Base-by-base conservation (phyloP, 2,329 filamentous ascomycete species). In the Colletotrichum sp. region DNA sequence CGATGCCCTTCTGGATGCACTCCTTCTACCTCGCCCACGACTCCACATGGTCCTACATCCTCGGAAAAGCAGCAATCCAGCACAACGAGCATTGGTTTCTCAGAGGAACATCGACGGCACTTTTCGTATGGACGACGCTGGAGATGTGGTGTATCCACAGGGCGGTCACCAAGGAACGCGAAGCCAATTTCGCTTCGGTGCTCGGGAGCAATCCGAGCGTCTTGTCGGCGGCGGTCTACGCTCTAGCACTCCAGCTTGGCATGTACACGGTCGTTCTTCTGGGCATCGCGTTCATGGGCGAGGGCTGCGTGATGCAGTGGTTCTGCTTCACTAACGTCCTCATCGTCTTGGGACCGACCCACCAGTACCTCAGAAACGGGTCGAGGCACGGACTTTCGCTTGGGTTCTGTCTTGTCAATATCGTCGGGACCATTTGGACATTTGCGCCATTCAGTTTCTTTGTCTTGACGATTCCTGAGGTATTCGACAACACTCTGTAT, bases 1-100 rank as follows among this genome's bases (percentile, higher is more conserved):
- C 75, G 15, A 72, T 76, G 62, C 75, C 75, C 3, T 74, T 72
- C 47, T 76, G 75, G 75, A 76, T 76, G 65, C 75, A 76, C 34
- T 75, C 73, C 0, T 76, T 75, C 51, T 72, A 75, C 64, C 70
- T 76, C 12, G 75, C 75, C 18, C 75, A 76, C 75, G 75, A 76
- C 73, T 73, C 66, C 13, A 70, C 69, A 1, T 76, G 66, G 62
- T 61, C 70, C 21, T 75, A 69, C 31, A 43, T 75, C 5, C 59
- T 73, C 15, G 69, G 55, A 8, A 59, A 61, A n/a, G 73, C 69
- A 0, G 75, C 73, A 1, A 6, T 65, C 1, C 36, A 72, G 36
- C 16, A 72, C 59, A 70, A 51, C 21, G 59, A 72, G 8, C 72
- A 74, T 15, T 72, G 69, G 72, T 72, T 61, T 7, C 54, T 74